These are phyloP conservation scores for Phytophthora europaea DNA, from an alignment of 352 stramenopile genomes.

Conservation along the genomic window DNA sequence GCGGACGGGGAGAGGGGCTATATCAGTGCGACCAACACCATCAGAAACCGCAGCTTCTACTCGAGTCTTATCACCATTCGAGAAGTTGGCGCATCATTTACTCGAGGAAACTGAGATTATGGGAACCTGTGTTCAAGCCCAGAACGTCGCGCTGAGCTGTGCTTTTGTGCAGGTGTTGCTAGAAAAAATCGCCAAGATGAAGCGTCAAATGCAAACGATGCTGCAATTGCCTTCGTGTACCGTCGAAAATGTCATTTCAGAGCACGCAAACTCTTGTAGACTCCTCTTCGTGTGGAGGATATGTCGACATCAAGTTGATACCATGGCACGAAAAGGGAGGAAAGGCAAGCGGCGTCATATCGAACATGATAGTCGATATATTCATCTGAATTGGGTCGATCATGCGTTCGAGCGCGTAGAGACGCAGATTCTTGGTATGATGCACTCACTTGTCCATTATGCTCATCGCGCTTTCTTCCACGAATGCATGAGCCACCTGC, in stretches of 20 bases:
- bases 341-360: conserved; percentile 23
- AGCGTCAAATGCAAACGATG: conserved; percentile 37
- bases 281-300: conserved; percentile 78
- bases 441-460: conserved; percentile 64
- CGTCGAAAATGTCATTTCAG: conserved; percentile 57
- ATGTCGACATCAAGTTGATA: conserved; percentile 67
- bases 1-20: conserved; percentile 5
- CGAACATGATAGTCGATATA: conserved; percentile 32
- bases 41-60: not conserved
- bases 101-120: conserved; percentile 80
- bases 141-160: conserved; percentile 64
- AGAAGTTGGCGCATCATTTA: conserved; percentile 77
- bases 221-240: conserved; percentile 45
- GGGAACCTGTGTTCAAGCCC: conserved; percentile 70
- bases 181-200: conserved; percentile 66
- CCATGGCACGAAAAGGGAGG: conserved; percentile 45
- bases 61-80: conserved; percentile 59
- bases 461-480: conserved; percentile 71
- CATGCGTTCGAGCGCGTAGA: conserved; percentile 73
- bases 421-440: conserved; percentile 54
- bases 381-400: conserved; percentile 77
- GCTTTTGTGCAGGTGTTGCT: conserved; percentile 75
- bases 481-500: conserved; percentile 54
- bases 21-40: not conserved
- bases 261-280: conserved; percentile 65